Evolutionary conservation across 192 early-diverging fungal species (phyloP), one percentile per base, ranked within the genome.

Genomic region (Coemansia aciculifera): DNA sequence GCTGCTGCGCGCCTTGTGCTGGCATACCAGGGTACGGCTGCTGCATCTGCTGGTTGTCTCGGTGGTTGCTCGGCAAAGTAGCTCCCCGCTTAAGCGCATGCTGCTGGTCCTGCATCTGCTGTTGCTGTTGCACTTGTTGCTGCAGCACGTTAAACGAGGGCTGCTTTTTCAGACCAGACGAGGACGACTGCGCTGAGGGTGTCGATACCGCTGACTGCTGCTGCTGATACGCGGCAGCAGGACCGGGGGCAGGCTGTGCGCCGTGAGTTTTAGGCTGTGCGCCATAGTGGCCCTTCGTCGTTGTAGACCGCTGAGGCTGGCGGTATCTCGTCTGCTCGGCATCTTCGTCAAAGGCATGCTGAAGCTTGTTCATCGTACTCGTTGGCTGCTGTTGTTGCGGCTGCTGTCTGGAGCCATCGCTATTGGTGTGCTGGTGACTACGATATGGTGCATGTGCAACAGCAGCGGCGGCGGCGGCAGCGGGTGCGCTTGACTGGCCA

Each of bases 271-370:
- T 72, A 36, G 69, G 69, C 63, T 72, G 69, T 11, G 52, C 51
- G 32, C 32, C 64, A 70, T 81, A 81, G 29, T 69, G 68, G 34
- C 64, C 67, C 71, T 77, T 77, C 37, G 64, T 67, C n/a, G 73
- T 68, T 17, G 79, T 69, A 4, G 75, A 48, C 42, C 71, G 68
- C 65, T 73, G 74, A 3, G 67, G 77, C 74, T 82, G 79, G 64
- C 79, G 79, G 49, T 77, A 74, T 46, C 72, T 66, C 23, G 79
- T 77, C 54, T 77, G 72, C 17, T 82, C 79, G 19, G 70, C 73
- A 29, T 82, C 79, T 0, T 77, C 79, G 38, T 82, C 79, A 54
- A 66, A 82, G 0, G 74, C 66, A 32, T 66, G 74, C 71, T 75
- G 69, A 29, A 75, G 37, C 59, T 80, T 73, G 19, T 69, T 69